Evolutionary conservation across 225 moss, liverwort and hornwort genomes (phyloP).

Genomic region (Bryum argenteum): DNA sequence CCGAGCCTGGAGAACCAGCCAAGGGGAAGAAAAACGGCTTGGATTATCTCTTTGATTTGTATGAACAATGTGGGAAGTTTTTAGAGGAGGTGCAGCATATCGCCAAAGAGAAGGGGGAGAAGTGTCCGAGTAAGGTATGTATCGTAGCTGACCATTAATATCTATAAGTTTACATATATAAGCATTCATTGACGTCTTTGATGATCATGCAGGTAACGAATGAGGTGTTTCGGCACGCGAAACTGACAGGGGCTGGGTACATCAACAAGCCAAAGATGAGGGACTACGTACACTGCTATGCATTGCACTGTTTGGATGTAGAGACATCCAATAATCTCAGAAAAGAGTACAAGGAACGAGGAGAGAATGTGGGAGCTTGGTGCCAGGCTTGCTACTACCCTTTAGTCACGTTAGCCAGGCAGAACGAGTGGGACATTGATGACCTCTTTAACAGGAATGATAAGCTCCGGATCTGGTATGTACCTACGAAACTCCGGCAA

Average conservation of each 20-base stretch:
- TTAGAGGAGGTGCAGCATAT: conserved; percentile 96
- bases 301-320: conserved; percentile 89
- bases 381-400: conserved; percentile 90
- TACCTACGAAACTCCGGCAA: conserved; percentile 94
- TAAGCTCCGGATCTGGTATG: conserved; percentile 98
- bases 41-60: conserved; percentile 95
- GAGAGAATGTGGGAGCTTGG: conserved; percentile 98
- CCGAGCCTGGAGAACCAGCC: conserved; percentile 94
- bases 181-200: conserved; percentile 12
- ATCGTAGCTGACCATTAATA: not conserved
- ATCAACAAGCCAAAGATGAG: conserved; percentile 99
- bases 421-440: conserved; percentile 98
- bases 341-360: conserved; percentile 88
- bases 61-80: conserved; percentile 96
- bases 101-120: conserved; percentile 96
- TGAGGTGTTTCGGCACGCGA: conserved; percentile 97
- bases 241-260: conserved; percentile 95
- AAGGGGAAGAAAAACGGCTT: conserved; percentile 97
- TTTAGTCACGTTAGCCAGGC: conserved; percentile 82
- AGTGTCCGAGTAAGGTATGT: conserved; percentile 96
- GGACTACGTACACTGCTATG: conserved; percentile 98
- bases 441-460: conserved; percentile 96
- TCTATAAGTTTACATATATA: conserved; percentile 2
- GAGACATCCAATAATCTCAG: conserved; percentile 84
- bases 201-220: conserved; percentile 77